Base-by-base conservation (phyloP, 1,284 basidiomycete genomes). In the Cutaneotrichosporon arboriforme region DNA sequence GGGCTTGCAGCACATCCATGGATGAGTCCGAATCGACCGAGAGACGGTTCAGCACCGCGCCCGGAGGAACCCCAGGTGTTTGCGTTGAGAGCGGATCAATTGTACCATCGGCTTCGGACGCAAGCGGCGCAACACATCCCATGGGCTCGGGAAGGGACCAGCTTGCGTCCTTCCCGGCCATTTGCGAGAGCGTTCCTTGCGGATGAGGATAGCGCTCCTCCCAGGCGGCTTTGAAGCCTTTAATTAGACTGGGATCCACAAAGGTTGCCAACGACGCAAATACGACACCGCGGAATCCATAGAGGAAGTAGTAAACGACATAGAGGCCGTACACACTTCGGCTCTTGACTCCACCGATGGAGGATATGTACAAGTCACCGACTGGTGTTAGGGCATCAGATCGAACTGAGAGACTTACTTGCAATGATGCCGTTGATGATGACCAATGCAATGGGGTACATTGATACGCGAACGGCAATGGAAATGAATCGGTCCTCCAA, bases 351-450 rank as follows among this genome's bases (percentile, higher is more conserved):
- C 55, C 58, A 37, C 50, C 52, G 1, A 48, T 38, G n/a, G 43
- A 8, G 2, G 52, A 51, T 14, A 60, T 50, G 52, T 55, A 60
- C 17, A 60, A 46, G 47, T 60, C 58, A 15, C 58, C 58, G 5
- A 57, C 56, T 42, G 53, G 10, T 33, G 34, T 51, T 31, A 42
- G 44, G 41, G 10, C 7, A 31, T 31, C 5, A 8, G 8, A 26
- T 8, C 8, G 4, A n/a, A 21, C 10, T 12, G 10, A 2, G 10
- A 31, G 15, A 26, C 20, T 26, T 36, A 62, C 63, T 52, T 4
- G 60, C 58, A 14, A 67, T 58, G 36, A 65, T 37, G 18, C 50
- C 49, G 48, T 65, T 67, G 38, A 65, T 54, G 23, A 67, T 39
- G 43, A 61, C 49, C 5, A 67, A 50, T 2, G 57, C 49, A 2